Evolutionary conservation across 495 filamentous ascomycete genomes (phyloP), one percentile per base, ranked within the genome.

Genomic region (Staphylotrichum tortipilum): DNA sequence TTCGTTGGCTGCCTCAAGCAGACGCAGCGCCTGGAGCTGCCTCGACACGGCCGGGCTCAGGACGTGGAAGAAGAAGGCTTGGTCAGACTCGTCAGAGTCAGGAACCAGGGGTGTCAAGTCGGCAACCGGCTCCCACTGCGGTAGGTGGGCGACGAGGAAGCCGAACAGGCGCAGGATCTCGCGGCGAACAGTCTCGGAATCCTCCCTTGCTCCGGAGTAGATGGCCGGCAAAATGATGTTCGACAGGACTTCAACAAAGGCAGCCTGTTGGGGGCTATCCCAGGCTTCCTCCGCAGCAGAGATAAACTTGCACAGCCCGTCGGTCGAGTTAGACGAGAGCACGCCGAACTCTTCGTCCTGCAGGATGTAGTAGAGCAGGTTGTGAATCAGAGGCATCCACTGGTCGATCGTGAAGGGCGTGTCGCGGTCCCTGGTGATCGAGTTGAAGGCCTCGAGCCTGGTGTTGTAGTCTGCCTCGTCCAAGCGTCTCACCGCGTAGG

Each of bases 31-130:
- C 49, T 88, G 79, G 22, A 92, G 76, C 54, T 94, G 86, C 55
- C 89, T 82, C 47, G 92, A 85, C 37, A 90, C 83, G 52, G 95
- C 94, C 39, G 94, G 91, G 50, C 94, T 88, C 12, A 97, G 74
- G 34, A 95, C 78, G 54, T 95, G 94, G 65, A 73, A 85, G 70
- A 97, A 97, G 69, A 97, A 95, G 7, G 85, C 92, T 3, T 96
- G 88, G 33, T 94, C 81, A 5, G 72, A 66, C 17, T 74, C 70
- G 37, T 95, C 91, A 44, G 84, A 80, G 3, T 75, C 79, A 29
- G 83, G 79, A 28, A 91, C 78, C 19, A 98, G 75, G 0, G 73
- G 71, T 42, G 78, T 72, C 73, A 97, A 78, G 61, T 95, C 94
- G 28, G 76, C 71, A 34, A 95, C 77, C 36, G 80, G 74, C 5